Conservation (phyloP, 345 rosid species). For the Melaleuca quinquenervia region DNA sequence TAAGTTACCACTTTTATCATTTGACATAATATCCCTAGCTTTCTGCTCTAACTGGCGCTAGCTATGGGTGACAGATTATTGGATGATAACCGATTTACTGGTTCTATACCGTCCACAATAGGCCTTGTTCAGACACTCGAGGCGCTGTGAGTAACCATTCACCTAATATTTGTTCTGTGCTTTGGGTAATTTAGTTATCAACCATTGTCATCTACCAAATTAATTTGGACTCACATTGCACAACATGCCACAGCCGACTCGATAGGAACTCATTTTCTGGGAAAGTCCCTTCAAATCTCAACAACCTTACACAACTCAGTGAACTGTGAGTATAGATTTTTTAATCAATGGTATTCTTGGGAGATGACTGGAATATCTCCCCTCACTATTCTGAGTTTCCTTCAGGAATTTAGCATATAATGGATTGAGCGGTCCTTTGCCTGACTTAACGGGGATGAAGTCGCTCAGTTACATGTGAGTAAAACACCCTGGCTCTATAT, state of each 20-base stretch:
- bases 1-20: constrained; percentile 5
- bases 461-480: constrained; percentile 72
- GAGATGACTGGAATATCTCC: background rate
- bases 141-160: constrained; percentile 72
- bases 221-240: background rate
- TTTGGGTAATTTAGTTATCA: background rate
- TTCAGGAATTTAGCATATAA: constrained; percentile 86
- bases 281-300: constrained; percentile 54
- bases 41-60: background rate
- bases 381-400: background rate
- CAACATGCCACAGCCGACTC: constrained; percentile 49
- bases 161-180: background rate
- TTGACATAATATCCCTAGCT: background rate
- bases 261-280: constrained; percentile 75
- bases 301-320: constrained; percentile 55
- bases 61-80: constrained; percentile 28
- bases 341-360: background rate
- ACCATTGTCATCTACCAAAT: background rate
- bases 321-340: constrained; percentile 47
- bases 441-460: constrained; percentile 58
- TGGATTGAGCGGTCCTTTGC: constrained; percentile 60
- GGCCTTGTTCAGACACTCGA: constrained; percentile 73
- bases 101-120: constrained; percentile 56
- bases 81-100: constrained; percentile 68
- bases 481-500: background rate